A percentile compares a stretch with the other conserved stretches of the same genome.
Evolutionary conservation across 495 filamentous ascomycete species (phyloP).

Genomic region (Lasiosphaeris hirsuta): DNA sequence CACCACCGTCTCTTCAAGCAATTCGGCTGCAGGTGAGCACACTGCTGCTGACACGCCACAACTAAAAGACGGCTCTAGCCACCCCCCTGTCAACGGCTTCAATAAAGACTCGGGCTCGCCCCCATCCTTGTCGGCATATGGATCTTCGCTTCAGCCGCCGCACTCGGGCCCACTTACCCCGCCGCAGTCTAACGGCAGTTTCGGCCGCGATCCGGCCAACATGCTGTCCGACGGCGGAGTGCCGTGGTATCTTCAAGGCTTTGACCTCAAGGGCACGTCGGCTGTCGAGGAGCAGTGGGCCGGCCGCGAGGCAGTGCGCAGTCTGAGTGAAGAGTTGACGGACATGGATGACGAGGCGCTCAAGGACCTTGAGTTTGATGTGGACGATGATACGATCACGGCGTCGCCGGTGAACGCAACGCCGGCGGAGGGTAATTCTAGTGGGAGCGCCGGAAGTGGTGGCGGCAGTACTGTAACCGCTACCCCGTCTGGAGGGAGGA

Average conservation of each 20-base stretch:
- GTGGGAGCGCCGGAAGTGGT: neutral
- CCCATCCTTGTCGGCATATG: slow-evolving; percentile 24
- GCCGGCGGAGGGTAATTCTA: slow-evolving; percentile 13
- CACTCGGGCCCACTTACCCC: slow-evolving; percentile 40
- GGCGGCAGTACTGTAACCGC: neutral
- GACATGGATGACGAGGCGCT: slow-evolving; percentile 87
- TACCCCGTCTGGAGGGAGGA: slow-evolving; percentile 20
- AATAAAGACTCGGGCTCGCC: slow-evolving; percentile 37
- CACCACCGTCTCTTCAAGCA: slow-evolving; percentile 21
- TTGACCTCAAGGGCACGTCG: slow-evolving; percentile 73
- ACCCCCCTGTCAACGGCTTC: slow-evolving; percentile 25
- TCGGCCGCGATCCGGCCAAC: slow-evolving; percentile 40
- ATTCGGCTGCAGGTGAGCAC: slow-evolving; percentile 16
- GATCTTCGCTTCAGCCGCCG: slow-evolving; percentile 6
- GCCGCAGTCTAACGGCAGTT: slow-evolving; percentile 48
- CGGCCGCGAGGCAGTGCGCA: slow-evolving; percentile 69
- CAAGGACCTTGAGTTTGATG: slow-evolving; percentile 52
- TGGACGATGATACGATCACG: slow-evolving; percentile 42
- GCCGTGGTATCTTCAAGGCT: slow-evolving; percentile 83
- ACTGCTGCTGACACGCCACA: slow-evolving; percentile 9
- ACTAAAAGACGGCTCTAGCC: slow-evolving; percentile 15
- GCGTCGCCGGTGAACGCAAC: slow-evolving; percentile 33
- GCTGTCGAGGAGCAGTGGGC: slow-evolving; percentile 69
- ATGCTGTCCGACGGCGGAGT: slow-evolving; percentile 69
- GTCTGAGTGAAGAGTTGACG: slow-evolving; percentile 80